phyloP scores from a whole-genome alignment of 164 flowering plant species.

The Vitis rupestris region DNA sequence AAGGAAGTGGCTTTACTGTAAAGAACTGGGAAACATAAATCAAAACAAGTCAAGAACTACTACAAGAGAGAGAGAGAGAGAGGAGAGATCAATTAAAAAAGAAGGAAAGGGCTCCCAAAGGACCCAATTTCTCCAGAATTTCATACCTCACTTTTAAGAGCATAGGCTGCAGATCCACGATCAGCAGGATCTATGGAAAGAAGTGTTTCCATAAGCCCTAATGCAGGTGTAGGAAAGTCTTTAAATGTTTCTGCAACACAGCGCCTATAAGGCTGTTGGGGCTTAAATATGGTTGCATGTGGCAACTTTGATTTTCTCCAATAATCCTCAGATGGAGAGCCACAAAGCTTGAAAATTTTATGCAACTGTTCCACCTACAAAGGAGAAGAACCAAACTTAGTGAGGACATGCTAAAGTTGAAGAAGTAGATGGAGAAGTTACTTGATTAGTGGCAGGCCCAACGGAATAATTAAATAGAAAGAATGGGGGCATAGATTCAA shows the following conservation, averaged over 20 bases:
- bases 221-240: constrained; percentile 83
- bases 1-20: constrained; percentile 74
- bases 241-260: constrained; percentile 84
- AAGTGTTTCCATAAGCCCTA: constrained; percentile 69
- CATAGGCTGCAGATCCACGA: constrained; percentile 85
- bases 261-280: constrained; percentile 86
- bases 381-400: constrained; percentile 5
- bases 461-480: no score
- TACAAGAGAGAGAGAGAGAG: neutral
- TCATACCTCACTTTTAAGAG: constrained; percentile 81
- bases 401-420: neutral
- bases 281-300: constrained; percentile 94
- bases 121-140: neutral
- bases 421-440: no score
- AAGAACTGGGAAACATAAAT: constrained; percentile 60
- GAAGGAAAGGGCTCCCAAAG: neutral
- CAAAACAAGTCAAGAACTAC: neutral
- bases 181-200: constrained; percentile 90
- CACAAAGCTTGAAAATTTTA: constrained; percentile 96
- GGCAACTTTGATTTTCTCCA: constrained; percentile 96
- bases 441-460: no score
- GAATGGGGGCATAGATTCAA: no score
- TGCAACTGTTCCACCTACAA: constrained; percentile 92
- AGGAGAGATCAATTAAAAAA: neutral
- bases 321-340: constrained; percentile 95